Evolutionary conservation across 768 basidiomycete species (phyloP).

Genomic region (Boletus eberwhitei): DNA sequence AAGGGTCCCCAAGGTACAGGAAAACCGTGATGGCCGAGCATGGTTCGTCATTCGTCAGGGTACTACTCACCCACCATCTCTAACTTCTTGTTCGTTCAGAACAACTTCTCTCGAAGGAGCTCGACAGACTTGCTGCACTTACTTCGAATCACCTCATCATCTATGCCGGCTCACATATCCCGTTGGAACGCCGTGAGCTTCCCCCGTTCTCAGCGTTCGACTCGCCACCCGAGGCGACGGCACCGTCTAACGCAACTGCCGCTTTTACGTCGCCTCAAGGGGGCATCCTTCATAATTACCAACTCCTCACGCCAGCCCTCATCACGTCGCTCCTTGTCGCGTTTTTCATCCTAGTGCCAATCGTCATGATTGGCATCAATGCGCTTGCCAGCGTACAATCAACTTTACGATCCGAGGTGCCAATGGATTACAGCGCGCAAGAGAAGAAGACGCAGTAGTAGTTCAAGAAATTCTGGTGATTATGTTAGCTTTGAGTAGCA

Average conservation of each 20-base stretch:
- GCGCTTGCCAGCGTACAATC: slow-evolving; percentile 75
- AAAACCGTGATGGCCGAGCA: slow-evolving; percentile 49
- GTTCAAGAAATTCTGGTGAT: slow-evolving; percentile 17
- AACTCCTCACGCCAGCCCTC: slow-evolving; percentile 73
- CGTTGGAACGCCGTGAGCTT: slow-evolving; percentile 42
- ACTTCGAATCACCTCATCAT: slow-evolving; percentile 66
- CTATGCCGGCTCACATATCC: slow-evolving; percentile 52
- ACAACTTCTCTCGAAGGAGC: slow-evolving; percentile 43
- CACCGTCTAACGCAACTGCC: slow-evolving; percentile 32
- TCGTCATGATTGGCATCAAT: slow-evolving; percentile 58
- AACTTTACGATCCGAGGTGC: slow-evolving; percentile 57
- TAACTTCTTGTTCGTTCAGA: slow-evolving; percentile 33
- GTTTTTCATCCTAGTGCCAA: slow-evolving; percentile 66
- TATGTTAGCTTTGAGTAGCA: slow-evolving; percentile 14
- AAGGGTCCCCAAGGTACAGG: slow-evolving; percentile 41
- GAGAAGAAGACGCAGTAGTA: slow-evolving; percentile 76
- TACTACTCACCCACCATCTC: not conserved
- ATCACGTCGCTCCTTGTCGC: slow-evolving; percentile 62
- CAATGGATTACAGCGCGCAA: slow-evolving; percentile 62
- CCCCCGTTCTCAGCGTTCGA: slow-evolving; percentile 29
- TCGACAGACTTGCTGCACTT: slow-evolving; percentile 44
- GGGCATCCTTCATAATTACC: slow-evolving; percentile 70
- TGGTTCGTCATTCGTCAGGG: slow-evolving; percentile 40
- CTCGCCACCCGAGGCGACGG: slow-evolving; percentile 22
- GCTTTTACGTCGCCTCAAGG: slow-evolving; percentile 35